These are phyloP conservation scores for Geotrichum phurueaensis DNA, from an alignment of 1,139 yeast species.

Conservation along the genomic window DNA sequence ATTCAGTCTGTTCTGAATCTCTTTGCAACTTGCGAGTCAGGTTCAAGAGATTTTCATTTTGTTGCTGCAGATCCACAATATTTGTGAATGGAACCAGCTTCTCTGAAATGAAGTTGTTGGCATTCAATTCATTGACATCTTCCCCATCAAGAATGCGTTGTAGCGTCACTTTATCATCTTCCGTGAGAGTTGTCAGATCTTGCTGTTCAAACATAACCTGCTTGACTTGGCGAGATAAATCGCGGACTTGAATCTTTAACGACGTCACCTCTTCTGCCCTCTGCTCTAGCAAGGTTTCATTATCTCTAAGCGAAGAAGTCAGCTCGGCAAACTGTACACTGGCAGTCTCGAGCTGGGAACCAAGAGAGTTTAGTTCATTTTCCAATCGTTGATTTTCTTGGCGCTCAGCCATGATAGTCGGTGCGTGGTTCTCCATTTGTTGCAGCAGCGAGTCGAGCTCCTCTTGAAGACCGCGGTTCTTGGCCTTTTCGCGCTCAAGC, in stretches of 20 bases:
- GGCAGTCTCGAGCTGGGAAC: conserved; percentile 43
- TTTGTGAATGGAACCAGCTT: conserved; percentile 65
- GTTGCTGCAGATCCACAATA: conserved; percentile 61
- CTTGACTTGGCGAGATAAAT: conserved; percentile 75
- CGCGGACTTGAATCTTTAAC: conserved; percentile 53
- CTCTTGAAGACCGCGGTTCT: conserved; percentile 61
- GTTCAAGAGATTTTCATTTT: conserved; percentile 64
- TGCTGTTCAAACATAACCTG: conserved; percentile 60
- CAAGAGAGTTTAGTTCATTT: conserved; percentile 47
- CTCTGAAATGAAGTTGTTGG: conserved; percentile 64
- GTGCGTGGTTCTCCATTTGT: conserved; percentile 77
- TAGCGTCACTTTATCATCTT: conserved; percentile 51
- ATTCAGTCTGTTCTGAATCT: conserved; percentile 55
- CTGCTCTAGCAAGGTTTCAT: conserved; percentile 27
- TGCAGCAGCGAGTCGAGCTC: conserved; percentile 63
- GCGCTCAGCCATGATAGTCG: conserved; percentile 65
- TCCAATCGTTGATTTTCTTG: conserved; percentile 49
- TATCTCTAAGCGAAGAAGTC: conserved; percentile 31
- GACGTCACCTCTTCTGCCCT: conserved; percentile 35
- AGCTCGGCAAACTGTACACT: conserved; percentile 41
- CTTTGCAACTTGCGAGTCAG: conserved; percentile 65
- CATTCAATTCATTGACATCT: conserved; percentile 46
- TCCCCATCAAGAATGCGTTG: conserved; percentile 40
- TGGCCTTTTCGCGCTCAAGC: conserved; percentile 61
- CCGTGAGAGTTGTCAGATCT: conserved; percentile 48